Percentiles rank a stretch among this genome's conserved stretches.
Evolutionary conservation across 768 basidiomycete genomes (phyloP).

Genomic region (Boletellus emodensis): DNA sequence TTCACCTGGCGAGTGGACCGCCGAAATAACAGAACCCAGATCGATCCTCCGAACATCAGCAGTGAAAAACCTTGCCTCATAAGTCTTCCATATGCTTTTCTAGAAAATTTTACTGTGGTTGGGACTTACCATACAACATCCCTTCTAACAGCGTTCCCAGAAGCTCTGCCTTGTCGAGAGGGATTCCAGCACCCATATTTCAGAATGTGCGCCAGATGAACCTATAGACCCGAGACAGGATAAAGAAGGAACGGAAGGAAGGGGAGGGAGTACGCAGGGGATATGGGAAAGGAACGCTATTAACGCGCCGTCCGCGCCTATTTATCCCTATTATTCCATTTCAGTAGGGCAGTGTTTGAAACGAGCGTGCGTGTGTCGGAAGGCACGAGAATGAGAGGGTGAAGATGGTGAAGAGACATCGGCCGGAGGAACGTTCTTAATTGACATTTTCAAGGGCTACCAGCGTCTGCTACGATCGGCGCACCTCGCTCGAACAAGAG

Average conservation of each 20-base stretch:
- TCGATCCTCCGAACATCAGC: conserved; percentile 27
- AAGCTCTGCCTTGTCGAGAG: conserved; percentile 4
- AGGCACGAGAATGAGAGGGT: neutral
- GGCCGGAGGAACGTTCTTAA: neutral
- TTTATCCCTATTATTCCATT: neutral
- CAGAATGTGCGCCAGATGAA: neutral
- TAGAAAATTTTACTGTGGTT: neutral
- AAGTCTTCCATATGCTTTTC: neutral
- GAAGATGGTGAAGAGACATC: neutral
- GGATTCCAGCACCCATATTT: neutral
- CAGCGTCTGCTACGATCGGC: no score
- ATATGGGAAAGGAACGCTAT: neutral
- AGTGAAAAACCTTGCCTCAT: conserved; percentile 25
- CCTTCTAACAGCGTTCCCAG: neutral
- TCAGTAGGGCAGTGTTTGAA: neutral
- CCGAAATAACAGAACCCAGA: conserved; percentile 17
- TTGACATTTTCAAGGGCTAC: no score
- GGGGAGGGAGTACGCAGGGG: no score
- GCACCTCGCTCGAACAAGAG: no score
- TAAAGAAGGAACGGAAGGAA: no score
- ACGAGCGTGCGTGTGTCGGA: neutral
- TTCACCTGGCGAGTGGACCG: conserved; percentile 9
- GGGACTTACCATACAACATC: conserved; percentile 3
- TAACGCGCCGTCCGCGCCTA: neutral
- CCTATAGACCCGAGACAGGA: no score